Conservation (phyloP, 2,329 filamentous ascomycete genomes). For the Chaetothyriales sp. region DNA sequence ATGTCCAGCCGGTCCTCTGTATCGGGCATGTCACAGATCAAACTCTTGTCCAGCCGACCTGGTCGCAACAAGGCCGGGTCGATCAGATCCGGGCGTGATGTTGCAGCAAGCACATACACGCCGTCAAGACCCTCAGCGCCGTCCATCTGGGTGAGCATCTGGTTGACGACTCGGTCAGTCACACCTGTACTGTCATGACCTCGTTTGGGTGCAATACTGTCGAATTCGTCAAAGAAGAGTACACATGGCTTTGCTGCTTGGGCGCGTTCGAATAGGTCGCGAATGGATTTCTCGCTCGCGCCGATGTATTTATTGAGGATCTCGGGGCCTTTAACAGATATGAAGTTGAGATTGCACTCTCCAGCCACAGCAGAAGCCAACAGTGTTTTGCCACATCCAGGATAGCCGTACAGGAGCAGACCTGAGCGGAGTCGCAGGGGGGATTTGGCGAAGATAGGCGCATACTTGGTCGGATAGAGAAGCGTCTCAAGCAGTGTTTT, state of each 20-base stretch:
- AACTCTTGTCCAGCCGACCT: constrained; percentile 79
- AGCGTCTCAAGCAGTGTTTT: constrained; percentile 87
- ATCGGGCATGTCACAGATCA: constrained; percentile 79
- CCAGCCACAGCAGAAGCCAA: constrained; percentile 93
- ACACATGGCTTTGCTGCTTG: constrained; percentile 84
- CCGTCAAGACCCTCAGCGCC: constrained; percentile 88
- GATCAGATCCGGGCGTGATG: constrained; percentile 82
- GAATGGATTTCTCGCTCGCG: constrained; percentile 87
- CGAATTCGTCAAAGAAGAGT: constrained; percentile 97
- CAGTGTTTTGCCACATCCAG: constrained; percentile 91
- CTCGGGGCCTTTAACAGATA: constrained; percentile 93
- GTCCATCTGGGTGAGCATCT: constrained; percentile 97
- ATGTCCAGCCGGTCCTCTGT: constrained; percentile 76
- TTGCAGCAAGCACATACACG: constrained; percentile 92
- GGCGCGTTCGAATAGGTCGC: constrained; percentile 86
- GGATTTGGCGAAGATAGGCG: constrained; percentile 91
- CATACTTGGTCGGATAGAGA: constrained; percentile 94
- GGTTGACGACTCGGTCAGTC: constrained; percentile 96
- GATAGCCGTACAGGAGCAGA: constrained; percentile 82
- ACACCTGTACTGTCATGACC: constrained; percentile 95
- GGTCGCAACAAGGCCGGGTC: constrained; percentile 85
- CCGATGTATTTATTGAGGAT: constrained; percentile 99
- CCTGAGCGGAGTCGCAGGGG: constrained; percentile 88
- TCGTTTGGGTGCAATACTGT: constrained; percentile 91
- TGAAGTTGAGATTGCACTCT: constrained; percentile 96